A percentile compares a stretch with the other conserved stretches of the same genome.
Conservation (phyloP, 176 grass and related monocot genomes). For the Triticum timopheevii region DNA sequence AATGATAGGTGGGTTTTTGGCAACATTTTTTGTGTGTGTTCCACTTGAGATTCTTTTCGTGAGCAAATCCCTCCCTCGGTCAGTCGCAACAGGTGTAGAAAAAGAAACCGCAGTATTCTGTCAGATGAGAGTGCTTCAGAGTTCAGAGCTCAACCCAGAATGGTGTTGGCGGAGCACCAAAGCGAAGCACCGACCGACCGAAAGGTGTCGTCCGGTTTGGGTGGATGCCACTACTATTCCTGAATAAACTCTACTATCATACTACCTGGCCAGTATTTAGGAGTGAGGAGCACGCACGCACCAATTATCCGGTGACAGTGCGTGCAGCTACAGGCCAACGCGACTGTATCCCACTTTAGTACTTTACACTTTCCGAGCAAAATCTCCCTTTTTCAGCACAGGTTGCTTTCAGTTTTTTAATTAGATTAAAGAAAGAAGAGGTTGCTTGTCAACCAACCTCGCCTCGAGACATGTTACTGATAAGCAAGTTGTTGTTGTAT, state of each 20-base stretch:
- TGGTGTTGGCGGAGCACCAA: slow-evolving; percentile 31
- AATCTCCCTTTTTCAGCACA: background rate
- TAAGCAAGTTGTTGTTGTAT: background rate
- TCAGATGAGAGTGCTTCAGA: background rate
- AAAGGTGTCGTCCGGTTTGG: slow-evolving; percentile 3
- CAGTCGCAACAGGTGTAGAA: background rate
- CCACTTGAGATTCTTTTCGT: slow-evolving; percentile 29
- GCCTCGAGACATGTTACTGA: background rate
- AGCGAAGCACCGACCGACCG: background rate
- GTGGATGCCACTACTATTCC: background rate
- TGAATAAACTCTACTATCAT: background rate
- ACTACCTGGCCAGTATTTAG: background rate
- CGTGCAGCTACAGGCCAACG: background rate
- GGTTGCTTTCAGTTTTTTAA: background rate
- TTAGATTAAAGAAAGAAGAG: too few species aligned
- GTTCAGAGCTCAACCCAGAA: slow-evolving; percentile 3
- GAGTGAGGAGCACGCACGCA: slow-evolving; percentile 28
- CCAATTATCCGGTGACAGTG: background rate
- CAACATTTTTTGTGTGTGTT: background rate
- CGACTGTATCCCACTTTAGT: background rate
- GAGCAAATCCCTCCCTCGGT: background rate
- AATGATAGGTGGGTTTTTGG: background rate
- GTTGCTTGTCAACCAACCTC: slow-evolving; percentile 15
- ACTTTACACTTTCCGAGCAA: background rate
- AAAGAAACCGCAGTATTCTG: background rate